phyloP scores from a whole-genome alignment of 1,139 yeast species.

The Taphrina betulina region DNA sequence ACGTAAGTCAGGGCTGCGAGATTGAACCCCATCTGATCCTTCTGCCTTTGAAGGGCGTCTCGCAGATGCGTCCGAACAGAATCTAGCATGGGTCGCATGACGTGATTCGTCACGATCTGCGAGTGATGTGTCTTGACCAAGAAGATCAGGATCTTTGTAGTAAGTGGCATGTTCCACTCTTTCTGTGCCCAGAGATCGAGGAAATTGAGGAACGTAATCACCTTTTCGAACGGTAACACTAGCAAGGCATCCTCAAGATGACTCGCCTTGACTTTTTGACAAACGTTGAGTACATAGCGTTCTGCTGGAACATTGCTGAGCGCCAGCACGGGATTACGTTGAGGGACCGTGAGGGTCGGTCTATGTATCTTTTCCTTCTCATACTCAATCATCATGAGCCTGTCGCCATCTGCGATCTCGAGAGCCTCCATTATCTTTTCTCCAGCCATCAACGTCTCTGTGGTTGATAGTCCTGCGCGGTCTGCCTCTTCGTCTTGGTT shows the following conservation, averaged over 20 bases:
- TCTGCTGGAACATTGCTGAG: constrained; percentile 65
- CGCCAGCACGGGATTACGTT: constrained; percentile 70
- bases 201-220: constrained; percentile 66
- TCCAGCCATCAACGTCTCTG: constrained; percentile 92
- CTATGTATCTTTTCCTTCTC: constrained; percentile 47
- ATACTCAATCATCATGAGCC: constrained; percentile 59
- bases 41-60: constrained; percentile 53
- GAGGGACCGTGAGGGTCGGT: constrained; percentile 58
- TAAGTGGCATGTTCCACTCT: constrained; percentile 55
- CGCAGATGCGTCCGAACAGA: constrained; percentile 43
- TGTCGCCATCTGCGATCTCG: constrained; percentile 74
- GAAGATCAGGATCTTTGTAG: constrained; percentile 74
- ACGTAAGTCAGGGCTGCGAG: constrained; percentile 75
- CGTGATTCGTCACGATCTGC: constrained; percentile 54
- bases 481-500: constrained; percentile 54
- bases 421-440: constrained; percentile 90
- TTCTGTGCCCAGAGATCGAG: constrained; percentile 67
- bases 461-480: constrained; percentile 75
- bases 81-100: constrained; percentile 46
- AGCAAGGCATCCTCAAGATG: constrained; percentile 90
- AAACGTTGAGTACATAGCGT: constrained; percentile 70
- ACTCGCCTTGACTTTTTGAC: constrained; percentile 69
- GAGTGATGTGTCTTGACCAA: constrained; percentile 69
- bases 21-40: constrained; percentile 75
- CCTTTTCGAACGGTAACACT: constrained; percentile 85